Conservation (phyloP, 192 early-diverging fungal genomes). For the Coemansia sp. region DNA sequence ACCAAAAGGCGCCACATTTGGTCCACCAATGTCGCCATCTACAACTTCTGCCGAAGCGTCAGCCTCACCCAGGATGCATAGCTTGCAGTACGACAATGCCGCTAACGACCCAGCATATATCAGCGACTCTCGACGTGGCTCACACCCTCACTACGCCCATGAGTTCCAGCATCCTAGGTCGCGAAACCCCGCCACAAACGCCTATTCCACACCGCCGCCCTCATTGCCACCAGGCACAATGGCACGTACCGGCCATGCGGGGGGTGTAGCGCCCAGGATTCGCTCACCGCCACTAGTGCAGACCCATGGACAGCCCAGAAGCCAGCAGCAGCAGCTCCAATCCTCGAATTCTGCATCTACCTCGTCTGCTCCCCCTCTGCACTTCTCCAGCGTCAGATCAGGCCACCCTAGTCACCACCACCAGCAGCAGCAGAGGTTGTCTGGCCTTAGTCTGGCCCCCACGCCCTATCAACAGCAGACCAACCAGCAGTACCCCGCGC, state of each 20-base stretch:
- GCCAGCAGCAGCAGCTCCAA: constrained; percentile 18
- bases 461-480: constrained; percentile 1
- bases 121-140: not conserved
- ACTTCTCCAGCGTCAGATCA: constrained; percentile 2
- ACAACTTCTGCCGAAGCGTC: not conserved
- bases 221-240: constrained; percentile 16
- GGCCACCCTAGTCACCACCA: constrained; percentile 20
- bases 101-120: not conserved
- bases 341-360: constrained; percentile 28
- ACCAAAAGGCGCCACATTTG: not conserved
- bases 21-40: constrained; percentile 7
- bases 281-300: constrained; percentile 16
- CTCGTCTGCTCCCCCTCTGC: constrained; percentile 19
- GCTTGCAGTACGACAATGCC: not conserved
- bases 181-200: constrained; percentile 17
- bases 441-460: constrained; percentile 8
- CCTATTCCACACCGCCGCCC: constrained; percentile 21
- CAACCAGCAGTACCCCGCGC: constrained; percentile 16
- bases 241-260: constrained; percentile 7
- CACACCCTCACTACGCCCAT: not conserved
- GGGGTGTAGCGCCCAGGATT: constrained; percentile 15
- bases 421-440: constrained; percentile 15
- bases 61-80: constrained; percentile 10
- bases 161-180: constrained; percentile 12
- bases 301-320: constrained; percentile 7